Percentiles rank a stretch among this genome's conserved stretches.
Conservation (phyloP, 2,329 filamentous ascomycete genomes). For the Grosmannia clavigera region DNA sequence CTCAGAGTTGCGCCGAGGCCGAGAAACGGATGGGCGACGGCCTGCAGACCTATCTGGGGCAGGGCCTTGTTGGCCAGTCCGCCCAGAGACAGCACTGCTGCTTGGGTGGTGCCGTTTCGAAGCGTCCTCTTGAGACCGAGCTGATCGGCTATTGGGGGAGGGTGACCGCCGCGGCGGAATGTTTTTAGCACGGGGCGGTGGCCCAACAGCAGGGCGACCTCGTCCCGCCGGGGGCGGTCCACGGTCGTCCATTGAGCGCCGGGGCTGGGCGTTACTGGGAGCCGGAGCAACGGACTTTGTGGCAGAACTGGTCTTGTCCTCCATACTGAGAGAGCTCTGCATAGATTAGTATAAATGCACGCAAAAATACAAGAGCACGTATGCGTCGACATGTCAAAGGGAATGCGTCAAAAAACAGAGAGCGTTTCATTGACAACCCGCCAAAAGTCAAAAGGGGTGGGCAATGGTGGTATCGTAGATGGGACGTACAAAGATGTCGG, state of each 20-base stretch:
- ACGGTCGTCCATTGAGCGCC: neutral
- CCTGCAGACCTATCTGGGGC: constrained; percentile 8
- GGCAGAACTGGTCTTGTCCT: constrained; percentile 34
- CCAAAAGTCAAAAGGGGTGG: constrained; percentile 1
- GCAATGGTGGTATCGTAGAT: neutral
- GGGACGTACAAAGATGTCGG: constrained; percentile 65
- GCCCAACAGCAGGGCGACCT: constrained; percentile 26
- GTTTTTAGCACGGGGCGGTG: constrained; percentile 33
- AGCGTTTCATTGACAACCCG: neutral
- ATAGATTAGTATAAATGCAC: neutral
- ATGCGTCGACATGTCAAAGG: neutral
- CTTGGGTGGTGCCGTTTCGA: constrained; percentile 31
- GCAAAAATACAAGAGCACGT: neutral
- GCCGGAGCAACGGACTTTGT: neutral
- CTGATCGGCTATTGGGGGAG: constrained; percentile 40
- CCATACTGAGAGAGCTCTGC: constrained; percentile 56
- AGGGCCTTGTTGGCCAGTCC: neutral
- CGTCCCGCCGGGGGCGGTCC: constrained; percentile 14
- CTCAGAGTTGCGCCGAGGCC: constrained; percentile 65
- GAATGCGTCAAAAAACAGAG: neutral
- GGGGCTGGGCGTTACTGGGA: neutral
- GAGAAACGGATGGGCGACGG: constrained; percentile 22
- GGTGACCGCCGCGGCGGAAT: constrained; percentile 32
- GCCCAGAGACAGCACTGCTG: constrained; percentile 9
- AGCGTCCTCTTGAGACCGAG: constrained; percentile 55